Base-by-base conservation (phyloP, 73 alveolate species). In the Stentor coeruleus region DNA sequence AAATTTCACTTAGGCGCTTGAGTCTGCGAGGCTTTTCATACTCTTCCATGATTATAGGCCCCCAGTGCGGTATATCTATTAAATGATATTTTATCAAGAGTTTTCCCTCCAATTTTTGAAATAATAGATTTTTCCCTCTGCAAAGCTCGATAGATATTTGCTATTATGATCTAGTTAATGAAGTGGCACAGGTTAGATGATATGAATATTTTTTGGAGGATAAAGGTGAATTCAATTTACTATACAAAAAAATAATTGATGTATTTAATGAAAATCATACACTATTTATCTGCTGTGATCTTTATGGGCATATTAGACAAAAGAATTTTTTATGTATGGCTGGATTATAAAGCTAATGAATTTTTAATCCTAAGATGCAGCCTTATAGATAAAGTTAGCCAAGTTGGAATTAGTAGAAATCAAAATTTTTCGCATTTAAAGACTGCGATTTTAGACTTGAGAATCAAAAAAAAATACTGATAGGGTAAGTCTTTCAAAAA, bases 401-500 rank as follows among this genome's bases (percentile, higher is more conserved):
- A 75, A 37, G 20, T 37, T 39, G n/a, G 33, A 36, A 20, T 75
- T 75, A 0, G n/a, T n/a, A 15, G 6, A n/a, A 75, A 75, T n/a
- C 14, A 20, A 1, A 31, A 35, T 39, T 75, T 20, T 75, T 75
- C 38, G 39, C 80, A 20, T 75, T 1, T 38, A 75, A 75, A 20
- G 83, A 75, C 39, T 75, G 40, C 2, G 11, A 39, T n/a, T 75
- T 75, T 35, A 31, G 72, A 36, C 90, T 95, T 58, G 91, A 96
- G 76, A 94, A 82, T 93, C 93, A 40, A 93, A 94, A 79, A 98
- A 93, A 82, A 89, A 98, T 57, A 93, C 99, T 1, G 99, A 98
- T 26, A 88, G 99, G 84, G 58, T 75, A 3, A 98, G 93, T 20
- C 82, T 93, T 60, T 95, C 20, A 49, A 49, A 49, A 49, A 49